Conservation (phyloP, 2,329 filamentous ascomycete species). For the Coniochaeta pulveracea region DNA sequence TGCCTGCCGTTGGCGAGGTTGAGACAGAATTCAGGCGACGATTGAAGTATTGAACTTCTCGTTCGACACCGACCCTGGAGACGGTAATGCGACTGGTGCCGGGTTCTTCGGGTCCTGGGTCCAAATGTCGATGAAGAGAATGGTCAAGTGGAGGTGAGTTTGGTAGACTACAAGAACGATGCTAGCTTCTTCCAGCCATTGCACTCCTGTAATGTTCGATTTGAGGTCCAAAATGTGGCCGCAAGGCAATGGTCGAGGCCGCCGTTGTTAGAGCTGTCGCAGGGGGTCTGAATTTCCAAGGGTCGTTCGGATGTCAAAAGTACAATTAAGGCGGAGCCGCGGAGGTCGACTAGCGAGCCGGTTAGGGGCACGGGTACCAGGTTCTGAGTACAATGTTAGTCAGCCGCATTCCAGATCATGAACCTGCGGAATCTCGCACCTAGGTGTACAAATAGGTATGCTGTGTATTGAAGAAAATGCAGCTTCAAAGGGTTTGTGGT, state of each 20-base stretch:
- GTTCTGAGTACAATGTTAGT: too few species aligned
- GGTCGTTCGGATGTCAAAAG: background rate
- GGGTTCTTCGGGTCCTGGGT: background rate
- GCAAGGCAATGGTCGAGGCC: background rate
- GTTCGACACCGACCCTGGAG: too few species aligned
- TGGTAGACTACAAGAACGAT: constrained; percentile 2
- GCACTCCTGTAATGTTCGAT: too few species aligned
- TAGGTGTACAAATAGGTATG: too few species aligned
- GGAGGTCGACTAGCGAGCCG: too few species aligned
- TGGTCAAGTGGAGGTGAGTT: background rate
- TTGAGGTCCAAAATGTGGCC: background rate
- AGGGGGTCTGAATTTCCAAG: background rate
- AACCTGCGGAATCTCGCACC: too few species aligned
- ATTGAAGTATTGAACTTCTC: too few species aligned
- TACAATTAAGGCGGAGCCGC: constrained; percentile 1
- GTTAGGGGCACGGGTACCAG: background rate
- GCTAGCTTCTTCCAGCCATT: constrained; percentile 6
- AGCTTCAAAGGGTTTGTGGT: too few species aligned
- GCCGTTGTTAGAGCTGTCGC: background rate
- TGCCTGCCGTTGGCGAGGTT: too few species aligned
- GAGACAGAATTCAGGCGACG: too few species aligned
- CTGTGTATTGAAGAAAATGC: too few species aligned
- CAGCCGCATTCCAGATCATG: too few species aligned
- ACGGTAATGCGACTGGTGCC: background rate
- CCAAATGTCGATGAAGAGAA: background rate